Base-by-base conservation (phyloP, 2,329 filamentous ascomycete species). In the Sporothrix pallida region DNA sequence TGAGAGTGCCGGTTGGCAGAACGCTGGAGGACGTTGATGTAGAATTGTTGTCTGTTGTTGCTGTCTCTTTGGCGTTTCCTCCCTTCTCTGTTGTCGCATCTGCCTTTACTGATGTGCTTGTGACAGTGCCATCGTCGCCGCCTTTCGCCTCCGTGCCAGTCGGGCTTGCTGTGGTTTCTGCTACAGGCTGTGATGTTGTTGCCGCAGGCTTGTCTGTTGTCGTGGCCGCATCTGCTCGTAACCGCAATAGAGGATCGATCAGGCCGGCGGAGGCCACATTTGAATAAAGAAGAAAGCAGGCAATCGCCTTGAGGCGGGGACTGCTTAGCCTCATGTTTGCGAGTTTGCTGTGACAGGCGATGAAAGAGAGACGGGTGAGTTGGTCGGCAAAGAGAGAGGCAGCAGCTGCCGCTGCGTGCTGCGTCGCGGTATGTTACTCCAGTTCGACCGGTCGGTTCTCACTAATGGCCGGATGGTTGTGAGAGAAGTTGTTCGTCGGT, bases 231-330 rank as follows among this genome's bases (percentile, higher is more conserved):
- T 73, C 74, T 44, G 74, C 76, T 44, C 71, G 74, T 26, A 72
- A 12, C 26, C 72, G 72, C 13, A 74, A 46, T n/a, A 67, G 54
- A 26, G 75, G 75, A n/a, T 75, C 44, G 42, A 75, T 74, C 12
- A 73, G 71, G 15, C 72, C 76, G 12, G 77, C 77, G 7, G 71
- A 20, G n/a, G 58, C 76, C 37, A 76, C 17, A 63, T 78, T 71
- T 23, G 70, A 70, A 48, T 44, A 78, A 2, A 77, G 72, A 48
- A 75, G 56, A 12, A 77, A 58, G 72, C 75, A 77, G 23, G 72
- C 56, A 46, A 75, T 62, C 26, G 75, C 76, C 69, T 72, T 67
- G 3, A 75, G 37, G 48, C 68, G 75, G 70, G 58, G 54, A n/a
- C 71, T 42, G 15, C 50, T 63, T 7, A 65, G 60, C 52, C 75